Base-by-base conservation (phyloP, 306 rosid genomes). In the Potentilla sterilis region DNA sequence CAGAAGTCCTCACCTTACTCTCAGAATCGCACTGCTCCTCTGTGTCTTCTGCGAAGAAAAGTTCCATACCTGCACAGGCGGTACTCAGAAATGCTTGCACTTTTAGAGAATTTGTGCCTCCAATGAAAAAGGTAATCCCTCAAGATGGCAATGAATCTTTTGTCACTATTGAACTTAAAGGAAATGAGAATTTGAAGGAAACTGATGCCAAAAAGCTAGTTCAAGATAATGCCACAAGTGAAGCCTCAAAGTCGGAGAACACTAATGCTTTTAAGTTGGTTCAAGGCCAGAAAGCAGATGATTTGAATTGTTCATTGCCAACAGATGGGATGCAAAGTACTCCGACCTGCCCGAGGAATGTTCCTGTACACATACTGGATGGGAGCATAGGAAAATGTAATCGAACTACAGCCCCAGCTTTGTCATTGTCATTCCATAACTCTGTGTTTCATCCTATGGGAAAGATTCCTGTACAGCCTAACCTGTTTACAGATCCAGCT, bases 301-400 rank as follows among this genome's bases (percentile, higher is more conserved):
- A 85, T 82, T 77, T 90, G 58, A 82, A 80, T 74, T 82, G 83
- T 73, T 77, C 84, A 76, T 73, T 83, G 74, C 79, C 91, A 75
- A 72, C 81, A 52, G 91, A 87, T 74, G 92, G 87, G 78, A 85
- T 83, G 85, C 99, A 85, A 84, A 82, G 82, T 70, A 80, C 91
- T 82, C 96, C 83, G 76, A 90, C 82, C 70, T 95, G 86, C 86
- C 97, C 93, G 6, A 92, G 97, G 82, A 91, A 95, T 81, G 95
- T 92, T 47, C 89, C 96, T 79, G 93, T 92, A 78, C 97, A 95
- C 18, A 91, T 89, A 77, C 85, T 95, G 51, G 98, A 90, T 83
- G 93, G 96, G 77, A 92, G 86, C 74, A 35, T 77, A 61, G 93
- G 90, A 81, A 76, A 81, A 41, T 69, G 81, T 78, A 80, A 85